A percentile compares a stretch with the other conserved stretches of the same genome.
phyloP scores from a whole-genome alignment of 306 rosid genomes.

The Glycine soja region DNA sequence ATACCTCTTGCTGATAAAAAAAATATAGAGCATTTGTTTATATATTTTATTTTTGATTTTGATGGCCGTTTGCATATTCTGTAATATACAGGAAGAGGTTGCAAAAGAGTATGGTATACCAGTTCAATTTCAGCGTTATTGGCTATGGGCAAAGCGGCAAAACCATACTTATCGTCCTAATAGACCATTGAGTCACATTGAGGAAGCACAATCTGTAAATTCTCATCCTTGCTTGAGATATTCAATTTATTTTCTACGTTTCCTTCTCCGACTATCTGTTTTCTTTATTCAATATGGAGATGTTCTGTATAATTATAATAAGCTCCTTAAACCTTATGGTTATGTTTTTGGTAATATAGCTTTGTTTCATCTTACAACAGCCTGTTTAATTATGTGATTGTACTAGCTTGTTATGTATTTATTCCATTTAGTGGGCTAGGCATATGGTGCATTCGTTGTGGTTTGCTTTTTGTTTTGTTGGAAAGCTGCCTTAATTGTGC shows the following conservation, averaged over 20 bases:
- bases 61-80: slow-evolving; percentile 25
- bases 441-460: slow-evolving; percentile 2
- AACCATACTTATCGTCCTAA: slow-evolving; percentile 89
- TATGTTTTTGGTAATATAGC: slow-evolving; percentile 24
- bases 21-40: neutral
- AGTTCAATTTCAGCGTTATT: slow-evolving; percentile 81
- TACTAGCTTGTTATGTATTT: slow-evolving; percentile 1
- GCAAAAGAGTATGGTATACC: slow-evolving; percentile 82
- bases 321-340: neutral
- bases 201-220: slow-evolving; percentile 79
- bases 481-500: no score
- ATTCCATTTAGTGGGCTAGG: neutral
- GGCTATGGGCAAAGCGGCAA: slow-evolving; percentile 92
- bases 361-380: slow-evolving; percentile 2
- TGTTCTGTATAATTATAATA: neutral
- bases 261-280: slow-evolving; percentile 13
- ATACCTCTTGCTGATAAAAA: no score
- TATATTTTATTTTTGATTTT: neutral
- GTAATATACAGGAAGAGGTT: slow-evolving; percentile 73
- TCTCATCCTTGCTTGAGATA: slow-evolving; percentile 41
- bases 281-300: slow-evolving; percentile 22
- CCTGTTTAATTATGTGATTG: slow-evolving; percentile 23
- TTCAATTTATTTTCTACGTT: neutral
- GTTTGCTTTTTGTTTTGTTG: neutral
- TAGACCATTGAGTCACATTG: slow-evolving; percentile 69